Conservation (phyloP, 805 yeast genomes). For the Pichia sporocuriosa region DNA sequence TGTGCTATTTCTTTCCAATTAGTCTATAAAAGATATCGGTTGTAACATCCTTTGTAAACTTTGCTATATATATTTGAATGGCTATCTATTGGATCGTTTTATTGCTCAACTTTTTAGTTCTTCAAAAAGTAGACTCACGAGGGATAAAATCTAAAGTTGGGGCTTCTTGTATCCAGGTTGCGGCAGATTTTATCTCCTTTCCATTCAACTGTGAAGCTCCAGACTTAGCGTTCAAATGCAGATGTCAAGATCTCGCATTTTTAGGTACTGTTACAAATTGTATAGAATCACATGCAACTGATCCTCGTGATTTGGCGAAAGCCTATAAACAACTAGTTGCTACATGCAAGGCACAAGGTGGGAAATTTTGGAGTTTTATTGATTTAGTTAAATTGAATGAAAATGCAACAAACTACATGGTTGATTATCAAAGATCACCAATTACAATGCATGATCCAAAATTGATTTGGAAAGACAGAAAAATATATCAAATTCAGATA, state of each 20-base stretch:
- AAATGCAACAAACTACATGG: conserved; percentile 23
- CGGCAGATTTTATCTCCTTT: conserved; percentile 28
- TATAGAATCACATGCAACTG: conserved; percentile 26
- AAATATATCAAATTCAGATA: not conserved
- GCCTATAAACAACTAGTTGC: conserved; percentile 31
- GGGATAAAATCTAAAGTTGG: conserved; percentile 32
- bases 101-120: not conserved
- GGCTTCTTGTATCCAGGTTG: conserved; percentile 31
- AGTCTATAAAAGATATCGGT: too few relatives aligned
- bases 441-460: conserved; percentile 9
- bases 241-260: conserved; percentile 30
- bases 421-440: conserved; percentile 13
- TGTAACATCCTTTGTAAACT: too few relatives aligned
- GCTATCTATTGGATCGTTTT: not conserved
- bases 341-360: conserved; percentile 30
- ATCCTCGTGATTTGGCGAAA: conserved; percentile 23
- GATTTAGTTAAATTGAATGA: conserved; percentile 25
- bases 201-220: conserved; percentile 30
- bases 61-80: conserved; percentile 1
- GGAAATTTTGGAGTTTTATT: conserved; percentile 21
- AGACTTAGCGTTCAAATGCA: conserved; percentile 31
- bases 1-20: too few relatives aligned
- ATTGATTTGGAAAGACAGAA: conserved; percentile 9
- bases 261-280: conserved; percentile 33
- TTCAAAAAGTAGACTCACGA: conserved; percentile 11